A percentile compares a stretch with the other conserved stretches of the same genome.
These are phyloP conservation scores for Pseudogymnoascus pannorum DNA, from an alignment of 2,329 filamentous ascomycete species.

Conservation along the genomic window DNA sequence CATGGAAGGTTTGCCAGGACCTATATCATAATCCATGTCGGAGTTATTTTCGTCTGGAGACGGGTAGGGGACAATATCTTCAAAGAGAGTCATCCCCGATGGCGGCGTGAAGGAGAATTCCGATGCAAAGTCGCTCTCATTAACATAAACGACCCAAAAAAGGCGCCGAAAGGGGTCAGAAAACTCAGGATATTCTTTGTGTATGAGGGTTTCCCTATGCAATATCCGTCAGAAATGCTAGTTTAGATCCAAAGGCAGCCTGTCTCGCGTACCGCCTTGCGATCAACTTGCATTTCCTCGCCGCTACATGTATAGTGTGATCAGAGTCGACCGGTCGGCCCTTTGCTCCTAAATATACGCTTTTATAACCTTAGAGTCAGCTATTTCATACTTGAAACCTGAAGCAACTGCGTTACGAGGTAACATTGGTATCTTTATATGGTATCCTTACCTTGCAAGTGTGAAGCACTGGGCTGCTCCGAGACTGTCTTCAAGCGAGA, in stretches of 20 bases:
- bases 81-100: constrained; percentile 27
- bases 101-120: constrained; percentile 26
- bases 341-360: constrained; percentile 23
- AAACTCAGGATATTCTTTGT: constrained; percentile 6
- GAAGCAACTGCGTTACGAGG: neutral
- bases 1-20: neutral
- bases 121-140: constrained; percentile 28
- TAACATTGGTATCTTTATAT: neutral
- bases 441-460: constrained; percentile 24
- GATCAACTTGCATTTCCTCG: constrained; percentile 26
- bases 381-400: neutral
- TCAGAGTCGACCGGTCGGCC: constrained; percentile 23
- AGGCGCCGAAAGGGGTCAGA: constrained; percentile 24
- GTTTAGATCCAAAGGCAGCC: neutral
- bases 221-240: neutral
- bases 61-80: constrained; percentile 25
- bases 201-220: neutral
- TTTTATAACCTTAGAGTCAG: constrained; percentile 5
- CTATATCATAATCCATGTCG: neutral
- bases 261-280: constrained; percentile 11
- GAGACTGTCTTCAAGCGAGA: constrained; percentile 20
- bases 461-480: constrained; percentile 25
- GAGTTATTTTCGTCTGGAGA: neutral
- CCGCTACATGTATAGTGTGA: constrained; percentile 23
- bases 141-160: constrained; percentile 28